Percentiles rank a stretch among this genome's conserved stretches.
Evolutionary conservation across 129 eudicot species (phyloP).

Genomic region (Silybum marianum): DNA sequence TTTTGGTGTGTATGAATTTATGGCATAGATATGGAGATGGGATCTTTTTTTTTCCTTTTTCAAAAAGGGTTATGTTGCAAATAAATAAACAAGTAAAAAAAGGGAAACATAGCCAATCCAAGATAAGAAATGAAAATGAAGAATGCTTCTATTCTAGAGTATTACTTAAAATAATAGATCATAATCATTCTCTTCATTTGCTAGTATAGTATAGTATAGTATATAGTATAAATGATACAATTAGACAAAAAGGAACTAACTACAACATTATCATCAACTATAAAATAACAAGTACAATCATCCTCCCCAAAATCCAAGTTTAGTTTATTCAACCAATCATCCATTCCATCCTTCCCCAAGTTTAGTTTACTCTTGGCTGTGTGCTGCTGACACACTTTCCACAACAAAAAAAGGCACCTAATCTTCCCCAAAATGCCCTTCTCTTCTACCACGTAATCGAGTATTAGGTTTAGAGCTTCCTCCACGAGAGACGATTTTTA

Average conservation of each 20-base stretch:
- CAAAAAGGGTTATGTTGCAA: background rate
- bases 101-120: background rate
- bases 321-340: background rate
- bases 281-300: background rate
- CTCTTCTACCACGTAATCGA: slow-evolving; percentile 66
- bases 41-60: background rate
- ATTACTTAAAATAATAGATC: background rate
- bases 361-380: slow-evolving; percentile 20
- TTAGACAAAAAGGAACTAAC: background rate
- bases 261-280: background rate
- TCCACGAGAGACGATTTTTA: slow-evolving; percentile 66
- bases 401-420: slow-evolving; percentile 28
- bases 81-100: background rate
- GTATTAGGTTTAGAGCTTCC: slow-evolving; percentile 24
- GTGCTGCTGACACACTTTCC: slow-evolving; percentile 19
- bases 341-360: slow-evolving; percentile 22
- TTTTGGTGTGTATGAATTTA: background rate
- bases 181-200: background rate
- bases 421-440: slow-evolving; percentile 70
- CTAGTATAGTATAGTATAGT: background rate
- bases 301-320: background rate
- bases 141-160: background rate
- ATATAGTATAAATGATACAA: background rate
- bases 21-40: background rate
- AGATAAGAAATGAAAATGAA: background rate